Conservation (phyloP, 352 stramenopile species). For the Aphanomyces cochlioides region DNA sequence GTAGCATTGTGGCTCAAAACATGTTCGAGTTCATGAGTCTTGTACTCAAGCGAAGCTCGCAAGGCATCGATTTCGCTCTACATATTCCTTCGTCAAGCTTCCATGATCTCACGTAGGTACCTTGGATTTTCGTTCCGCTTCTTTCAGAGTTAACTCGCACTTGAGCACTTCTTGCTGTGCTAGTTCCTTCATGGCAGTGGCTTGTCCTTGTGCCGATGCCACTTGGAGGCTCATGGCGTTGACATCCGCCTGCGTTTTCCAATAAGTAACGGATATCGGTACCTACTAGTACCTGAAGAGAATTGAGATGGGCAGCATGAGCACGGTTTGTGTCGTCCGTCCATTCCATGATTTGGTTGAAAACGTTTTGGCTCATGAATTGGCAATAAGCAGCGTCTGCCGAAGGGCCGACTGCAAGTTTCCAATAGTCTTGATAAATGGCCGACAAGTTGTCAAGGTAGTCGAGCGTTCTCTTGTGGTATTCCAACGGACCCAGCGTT, state of each 20-base stretch:
- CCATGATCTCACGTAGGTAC: background rate
- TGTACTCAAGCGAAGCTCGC: slow-evolving; percentile 74
- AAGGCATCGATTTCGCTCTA: slow-evolving; percentile 57
- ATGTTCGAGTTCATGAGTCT: slow-evolving; percentile 84
- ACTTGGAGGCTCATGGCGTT: slow-evolving; percentile 82
- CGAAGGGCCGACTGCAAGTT: slow-evolving; percentile 62
- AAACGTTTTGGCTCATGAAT: slow-evolving; percentile 71
- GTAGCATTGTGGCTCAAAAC: slow-evolving; percentile 85
- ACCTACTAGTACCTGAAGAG: slow-evolving; percentile 39
- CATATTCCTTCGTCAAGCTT: background rate
- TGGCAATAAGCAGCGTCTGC: slow-evolving; percentile 77
- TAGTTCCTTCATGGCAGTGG: slow-evolving; percentile 77
- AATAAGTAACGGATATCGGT: background rate
- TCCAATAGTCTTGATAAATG: slow-evolving; percentile 63
- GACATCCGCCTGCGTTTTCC: slow-evolving; percentile 50
- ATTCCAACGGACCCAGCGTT: slow-evolving; percentile 18
- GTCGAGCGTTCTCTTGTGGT: slow-evolving; percentile 33
- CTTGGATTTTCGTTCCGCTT: slow-evolving; percentile 66
- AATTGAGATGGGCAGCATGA: slow-evolving; percentile 70
- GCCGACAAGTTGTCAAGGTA: slow-evolving; percentile 49
- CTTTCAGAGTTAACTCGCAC: slow-evolving; percentile 65
- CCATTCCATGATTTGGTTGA: slow-evolving; percentile 69
- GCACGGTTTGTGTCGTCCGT: slow-evolving; percentile 68
- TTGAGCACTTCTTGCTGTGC: slow-evolving; percentile 73
- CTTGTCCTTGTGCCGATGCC: slow-evolving; percentile 71